Percentiles rank a stretch among this genome's conserved stretches.
These are phyloP conservation scores for Paratinospora sagittata DNA, from an alignment of 164 flowering plant species.

Conservation along the genomic window DNA sequence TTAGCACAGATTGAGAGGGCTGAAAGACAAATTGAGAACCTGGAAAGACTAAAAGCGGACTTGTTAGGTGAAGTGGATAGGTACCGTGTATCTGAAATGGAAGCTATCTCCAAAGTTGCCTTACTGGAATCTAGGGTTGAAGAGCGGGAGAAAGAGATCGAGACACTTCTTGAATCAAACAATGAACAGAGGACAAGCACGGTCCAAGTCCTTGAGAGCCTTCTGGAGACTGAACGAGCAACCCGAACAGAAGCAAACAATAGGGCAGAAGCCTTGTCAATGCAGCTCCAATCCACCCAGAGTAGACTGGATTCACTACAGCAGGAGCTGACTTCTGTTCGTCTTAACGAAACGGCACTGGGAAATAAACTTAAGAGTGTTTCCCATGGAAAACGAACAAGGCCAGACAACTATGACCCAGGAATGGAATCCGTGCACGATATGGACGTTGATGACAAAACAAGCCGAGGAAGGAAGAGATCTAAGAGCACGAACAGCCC, in stretches of 20 bases:
- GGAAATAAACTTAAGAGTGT: slow-evolving; percentile 72
- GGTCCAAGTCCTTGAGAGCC: slow-evolving; percentile 68
- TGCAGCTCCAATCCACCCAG: slow-evolving; percentile 74
- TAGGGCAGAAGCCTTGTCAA: slow-evolving; percentile 77
- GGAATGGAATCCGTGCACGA: slow-evolving; percentile 57
- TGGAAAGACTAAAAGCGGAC: slow-evolving; percentile 60
- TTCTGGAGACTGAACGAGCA: slow-evolving; percentile 66
- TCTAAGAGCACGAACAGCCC: slow-evolving; percentile 70
- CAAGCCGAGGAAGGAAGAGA: slow-evolving; percentile 47
- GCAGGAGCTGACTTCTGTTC: slow-evolving; percentile 70
- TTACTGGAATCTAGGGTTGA: slow-evolving; percentile 70
- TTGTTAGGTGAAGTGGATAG: slow-evolving; percentile 46
- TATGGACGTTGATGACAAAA: slow-evolving; percentile 36
- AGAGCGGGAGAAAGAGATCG: slow-evolving; percentile 84
- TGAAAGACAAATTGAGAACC: slow-evolving; percentile 67
- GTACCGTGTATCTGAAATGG: slow-evolving; percentile 55
- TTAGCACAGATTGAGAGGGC: slow-evolving; percentile 69
- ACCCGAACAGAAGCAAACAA: slow-evolving; percentile 72
- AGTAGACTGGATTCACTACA: slow-evolving; percentile 76
- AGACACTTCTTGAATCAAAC: slow-evolving; percentile 58
- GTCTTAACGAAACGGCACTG: slow-evolving; percentile 64
- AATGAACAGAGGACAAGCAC: slow-evolving; percentile 74
- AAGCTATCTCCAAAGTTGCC: slow-evolving; percentile 55
- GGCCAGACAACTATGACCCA: slow-evolving; percentile 34
- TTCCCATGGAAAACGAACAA: slow-evolving; percentile 67